Conservation (phyloP, 495 filamentous ascomycete genomes). For the Delitschia confertaspora region DNA sequence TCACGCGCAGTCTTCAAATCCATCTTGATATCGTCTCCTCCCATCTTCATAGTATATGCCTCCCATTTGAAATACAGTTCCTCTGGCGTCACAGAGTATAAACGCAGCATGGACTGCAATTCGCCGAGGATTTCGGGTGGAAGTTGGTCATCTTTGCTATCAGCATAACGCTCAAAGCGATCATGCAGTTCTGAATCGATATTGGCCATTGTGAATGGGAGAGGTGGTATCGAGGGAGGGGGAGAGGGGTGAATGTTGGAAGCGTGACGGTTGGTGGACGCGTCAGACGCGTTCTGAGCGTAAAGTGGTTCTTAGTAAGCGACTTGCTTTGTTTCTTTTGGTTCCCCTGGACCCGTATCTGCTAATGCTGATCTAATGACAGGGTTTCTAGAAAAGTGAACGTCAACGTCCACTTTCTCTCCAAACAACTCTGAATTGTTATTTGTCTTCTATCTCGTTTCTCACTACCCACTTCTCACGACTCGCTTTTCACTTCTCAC, state of each 20-base stretch:
- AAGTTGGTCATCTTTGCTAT: constrained; percentile 40
- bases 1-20: constrained; percentile 57
- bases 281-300: constrained; percentile 26
- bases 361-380: not conserved
- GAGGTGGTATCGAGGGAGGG: constrained; percentile 3
- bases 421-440: too few species aligned
- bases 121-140: constrained; percentile 66
- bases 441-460: too few species aligned
- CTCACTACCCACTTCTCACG: too few species aligned
- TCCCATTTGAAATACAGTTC: constrained; percentile 98
- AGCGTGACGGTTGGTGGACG: not conserved
- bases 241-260: constrained; percentile 8
- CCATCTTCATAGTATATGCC: constrained; percentile 90
- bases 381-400: not conserved
- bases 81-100: constrained; percentile 65
- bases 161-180: constrained; percentile 23
- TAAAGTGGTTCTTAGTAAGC: not conserved
- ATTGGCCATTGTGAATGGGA: constrained; percentile 23
- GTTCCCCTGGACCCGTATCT: not conserved
- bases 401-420: too few species aligned
- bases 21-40: constrained; percentile 59
- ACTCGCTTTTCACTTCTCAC: too few species aligned
- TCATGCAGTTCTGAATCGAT: constrained; percentile 24
- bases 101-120: constrained; percentile 70
- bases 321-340: not conserved